phyloP scores from a whole-genome alignment of 2,329 filamentous ascomycete genomes.

The Penicillium sp. region DNA sequence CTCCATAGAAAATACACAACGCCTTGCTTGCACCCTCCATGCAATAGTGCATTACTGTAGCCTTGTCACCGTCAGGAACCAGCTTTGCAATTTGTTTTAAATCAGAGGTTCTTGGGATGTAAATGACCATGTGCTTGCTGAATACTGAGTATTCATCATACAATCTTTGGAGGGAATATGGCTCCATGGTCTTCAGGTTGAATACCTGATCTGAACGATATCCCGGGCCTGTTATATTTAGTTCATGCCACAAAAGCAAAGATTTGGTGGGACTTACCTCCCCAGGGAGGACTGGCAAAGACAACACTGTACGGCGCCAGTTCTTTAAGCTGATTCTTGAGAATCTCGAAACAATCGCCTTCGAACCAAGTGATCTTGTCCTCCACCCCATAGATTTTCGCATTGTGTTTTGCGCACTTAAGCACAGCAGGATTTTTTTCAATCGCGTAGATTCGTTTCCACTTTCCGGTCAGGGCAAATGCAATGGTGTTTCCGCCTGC shows the following conservation, averaged over 20 bases:
- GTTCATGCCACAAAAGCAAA: neutral
- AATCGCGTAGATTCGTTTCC: conserved; percentile 82
- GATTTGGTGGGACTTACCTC: conserved; percentile 51
- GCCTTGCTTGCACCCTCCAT: conserved; percentile 85
- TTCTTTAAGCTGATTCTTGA: conserved; percentile 54
- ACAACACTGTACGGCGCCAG: conserved; percentile 56
- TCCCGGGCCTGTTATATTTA: conserved; percentile 52
- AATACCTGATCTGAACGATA: conserved; percentile 71
- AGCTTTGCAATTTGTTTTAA: conserved; percentile 70
- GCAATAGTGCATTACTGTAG: conserved; percentile 85
- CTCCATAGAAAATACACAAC: conserved; percentile 60
- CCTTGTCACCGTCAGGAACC: conserved; percentile 53
- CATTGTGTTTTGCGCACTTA: conserved; percentile 90
- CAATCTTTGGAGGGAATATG: conserved; percentile 70
- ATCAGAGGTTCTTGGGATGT: conserved; percentile 81
- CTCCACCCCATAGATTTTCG: conserved; percentile 75
- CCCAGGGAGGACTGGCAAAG: conserved; percentile 75
- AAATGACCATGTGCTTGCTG: conserved; percentile 65
- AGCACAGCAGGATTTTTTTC: conserved; percentile 80
- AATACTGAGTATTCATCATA: conserved; percentile 60
- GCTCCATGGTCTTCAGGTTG: conserved; percentile 80
- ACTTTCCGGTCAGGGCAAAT: conserved; percentile 78
- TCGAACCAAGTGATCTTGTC: conserved; percentile 81
- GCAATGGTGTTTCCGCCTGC: conserved; percentile 93
- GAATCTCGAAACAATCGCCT: conserved; percentile 79